Base-by-base conservation (phyloP, 2,329 filamentous ascomycete species). In the Phoma sp. region DNA sequence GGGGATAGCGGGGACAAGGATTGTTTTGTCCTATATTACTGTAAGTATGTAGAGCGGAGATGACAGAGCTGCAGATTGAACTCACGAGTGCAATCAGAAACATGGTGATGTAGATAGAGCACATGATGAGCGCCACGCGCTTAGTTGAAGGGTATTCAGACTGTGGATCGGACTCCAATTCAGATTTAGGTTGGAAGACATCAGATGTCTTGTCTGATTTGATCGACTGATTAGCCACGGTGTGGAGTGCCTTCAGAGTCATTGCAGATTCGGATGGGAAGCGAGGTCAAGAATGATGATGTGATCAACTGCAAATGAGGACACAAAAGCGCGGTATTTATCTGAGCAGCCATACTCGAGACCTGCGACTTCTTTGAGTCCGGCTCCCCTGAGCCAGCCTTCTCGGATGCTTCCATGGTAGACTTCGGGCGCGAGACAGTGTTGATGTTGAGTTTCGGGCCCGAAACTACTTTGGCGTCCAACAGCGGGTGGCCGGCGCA, bases 1-100 rank as follows among this genome's bases (percentile, higher is more conserved):
- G 4, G 61, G 62, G 9, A 64, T 61, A 5, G 61, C 58, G 4
- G 48, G 41, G 8, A 24, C 47, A 8, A 44, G 33, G 18, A 39
- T 35, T 7, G 35, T 45, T 18, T 51, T 51, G 27, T 51, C 36
- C 27, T 51, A 22, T 40, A n/a, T 1, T 7, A 2, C 4, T 37
- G 27, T 44, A 18, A 33, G 41, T 2, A 35, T 22, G 13, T 13
- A 4, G 2, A 4, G 18, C 9, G 23, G 11, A 33, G 13, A 5
- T 8, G 8, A 14, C 9, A 22, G 13, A 30, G 24, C 9, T 29
- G 18, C 22, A 13, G 27, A 2, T 9, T n/a, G 9, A 11, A 40
- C 48, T 39, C 14, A 39, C 48, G 14, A 51, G 41, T 27, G 48
- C 48, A 13, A 45, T 45, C 24, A 51, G n/a, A 7, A 51, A 51